Evolutionary conservation across 129 eudicot species (phyloP), one percentile per base, ranked within the genome.

Genomic region (Centella asiatica): DNA sequence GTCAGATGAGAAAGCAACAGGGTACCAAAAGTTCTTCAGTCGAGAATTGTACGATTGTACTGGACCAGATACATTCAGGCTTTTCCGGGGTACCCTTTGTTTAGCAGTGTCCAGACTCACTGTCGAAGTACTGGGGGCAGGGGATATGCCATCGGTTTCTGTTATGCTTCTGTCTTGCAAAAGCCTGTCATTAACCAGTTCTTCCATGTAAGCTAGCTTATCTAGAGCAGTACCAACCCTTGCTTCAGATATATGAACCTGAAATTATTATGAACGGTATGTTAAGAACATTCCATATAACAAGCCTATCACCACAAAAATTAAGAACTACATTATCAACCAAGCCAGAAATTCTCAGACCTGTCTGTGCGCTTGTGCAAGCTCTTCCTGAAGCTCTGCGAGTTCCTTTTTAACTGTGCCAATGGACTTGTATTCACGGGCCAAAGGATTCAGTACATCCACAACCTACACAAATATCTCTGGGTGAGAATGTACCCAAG

Each of bases 241-340:
- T 40, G 86, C 90, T 87, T 92, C 98, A 64, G 98, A 92, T 73
- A 87, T 87, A 75, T 87, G 96, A 68, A 92, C 89, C 98, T 92
- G 85, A 59, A 44, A 28, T 40, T 71, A 69, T 78, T 10, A 71
- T 27, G 39, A 51, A 27, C 45, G 20, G 32, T 31, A 48, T 54
- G 29, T 18, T 57, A 33, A 57, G 20, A 32, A 19, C 27, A 11
- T n/a, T 32, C 10, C 45, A 57, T 18, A 19, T 62, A 11, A 19
- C 1, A 19, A 42, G n/a, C 25, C 3, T 19, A 34, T 20, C 62
- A 57, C 18, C 19, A 33, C 11, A 3, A 45, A 32, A 27, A 63
- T 2, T 9, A 62, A 26, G 55, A 1, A 32, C 59, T 20, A 10
- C 2, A 10, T 31, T n/a, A 14, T 17, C 5, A 19, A 4, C 51